phyloP scores from a whole-genome alignment of 2,329 filamentous ascomycete genomes.

The Torrubiella hemipterigena region DNA sequence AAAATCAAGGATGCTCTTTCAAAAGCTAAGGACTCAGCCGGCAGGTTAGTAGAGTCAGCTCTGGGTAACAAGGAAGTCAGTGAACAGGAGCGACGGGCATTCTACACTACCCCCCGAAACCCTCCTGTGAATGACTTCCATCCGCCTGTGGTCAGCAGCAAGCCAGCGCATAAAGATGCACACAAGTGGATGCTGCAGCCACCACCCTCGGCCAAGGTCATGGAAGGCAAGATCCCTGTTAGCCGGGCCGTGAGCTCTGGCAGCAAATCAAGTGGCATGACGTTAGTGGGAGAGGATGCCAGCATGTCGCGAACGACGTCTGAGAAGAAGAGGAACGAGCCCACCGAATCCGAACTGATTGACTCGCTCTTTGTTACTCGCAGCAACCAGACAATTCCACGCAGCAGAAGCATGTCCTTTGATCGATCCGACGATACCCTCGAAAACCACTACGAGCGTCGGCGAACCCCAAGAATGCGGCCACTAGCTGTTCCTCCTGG shows the following conservation, averaged over 20 bases:
- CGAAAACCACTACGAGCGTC: constrained; percentile 17
- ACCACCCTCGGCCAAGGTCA: constrained; percentile 77
- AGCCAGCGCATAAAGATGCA: constrained; percentile 55
- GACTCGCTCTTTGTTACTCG: constrained; percentile 25
- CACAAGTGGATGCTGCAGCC: constrained; percentile 89
- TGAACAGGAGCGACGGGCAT: constrained; percentile 42
- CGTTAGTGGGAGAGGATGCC: constrained; percentile 26
- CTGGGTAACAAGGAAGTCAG: constrained; percentile 41
- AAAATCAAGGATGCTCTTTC: constrained; percentile 45
- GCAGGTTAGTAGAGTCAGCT: constrained; percentile 39
- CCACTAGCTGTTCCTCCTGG: constrained; percentile 17
- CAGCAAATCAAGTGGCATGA: constrained; percentile 36
- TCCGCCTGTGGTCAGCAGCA: constrained; percentile 71
- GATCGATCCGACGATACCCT: constrained; percentile 11
- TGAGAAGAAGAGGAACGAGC: constrained; percentile 28
- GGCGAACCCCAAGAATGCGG: constrained; percentile 13
- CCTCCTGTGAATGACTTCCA: constrained; percentile 79
- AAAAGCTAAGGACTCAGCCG: constrained; percentile 44
- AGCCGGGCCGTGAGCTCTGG: constrained; percentile 48
- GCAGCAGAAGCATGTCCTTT: constrained; percentile 25
- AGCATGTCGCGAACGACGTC: constrained; percentile 30
- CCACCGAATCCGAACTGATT: constrained; percentile 31
- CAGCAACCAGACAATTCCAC: constrained; percentile 17
- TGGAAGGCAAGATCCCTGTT: constrained; percentile 73
- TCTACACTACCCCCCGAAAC: constrained; percentile 48